phyloP scores from a whole-genome alignment of 768 basidiomycete species.

The Erythrobasidium yunnanense region DNA sequence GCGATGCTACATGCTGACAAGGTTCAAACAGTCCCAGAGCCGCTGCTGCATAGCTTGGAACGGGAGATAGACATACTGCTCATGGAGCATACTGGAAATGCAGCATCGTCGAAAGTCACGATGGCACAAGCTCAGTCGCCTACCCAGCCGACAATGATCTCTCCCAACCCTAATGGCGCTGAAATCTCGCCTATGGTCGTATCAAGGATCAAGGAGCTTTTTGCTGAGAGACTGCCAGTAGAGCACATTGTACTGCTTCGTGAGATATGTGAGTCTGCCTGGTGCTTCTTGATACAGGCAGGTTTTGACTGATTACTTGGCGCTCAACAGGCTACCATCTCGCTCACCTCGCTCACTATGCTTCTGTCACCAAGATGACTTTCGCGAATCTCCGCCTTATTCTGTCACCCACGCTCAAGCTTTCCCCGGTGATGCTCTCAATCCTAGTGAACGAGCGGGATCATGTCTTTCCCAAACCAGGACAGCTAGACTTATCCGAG shows the following conservation, averaged over 20 bases:
- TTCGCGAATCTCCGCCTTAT: constrained; percentile 35
- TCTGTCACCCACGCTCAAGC: constrained; percentile 34
- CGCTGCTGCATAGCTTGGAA: constrained; percentile 17
- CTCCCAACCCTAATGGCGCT: background rate
- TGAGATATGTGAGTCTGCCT: constrained; percentile 5
- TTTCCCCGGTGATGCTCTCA: constrained; percentile 33
- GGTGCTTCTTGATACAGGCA: background rate
- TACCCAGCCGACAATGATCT: background rate
- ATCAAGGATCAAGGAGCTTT: constrained; percentile 15
- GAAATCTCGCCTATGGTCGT: background rate
- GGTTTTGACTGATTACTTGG: background rate
- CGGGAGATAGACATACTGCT: constrained; percentile 17
- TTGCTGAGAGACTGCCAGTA: constrained; percentile 18
- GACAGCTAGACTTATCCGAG: background rate
- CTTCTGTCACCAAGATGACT: constrained; percentile 34
- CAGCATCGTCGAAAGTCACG: constrained; percentile 23
- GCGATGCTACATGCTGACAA: no score
- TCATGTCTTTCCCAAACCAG: constrained; percentile 19
- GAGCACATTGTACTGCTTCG: constrained; percentile 33
- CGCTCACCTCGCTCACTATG: constrained; percentile 22
- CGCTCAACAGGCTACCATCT: constrained; percentile 31
- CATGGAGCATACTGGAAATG: constrained; percentile 21
- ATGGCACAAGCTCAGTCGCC: constrained; percentile 20
- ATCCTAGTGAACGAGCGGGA: constrained; percentile 34
- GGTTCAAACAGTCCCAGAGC: constrained; percentile 25